Evolutionary conservation across 2,329 filamentous ascomycete species (phyloP).

Genomic region (Hypoxylon sp.): DNA sequence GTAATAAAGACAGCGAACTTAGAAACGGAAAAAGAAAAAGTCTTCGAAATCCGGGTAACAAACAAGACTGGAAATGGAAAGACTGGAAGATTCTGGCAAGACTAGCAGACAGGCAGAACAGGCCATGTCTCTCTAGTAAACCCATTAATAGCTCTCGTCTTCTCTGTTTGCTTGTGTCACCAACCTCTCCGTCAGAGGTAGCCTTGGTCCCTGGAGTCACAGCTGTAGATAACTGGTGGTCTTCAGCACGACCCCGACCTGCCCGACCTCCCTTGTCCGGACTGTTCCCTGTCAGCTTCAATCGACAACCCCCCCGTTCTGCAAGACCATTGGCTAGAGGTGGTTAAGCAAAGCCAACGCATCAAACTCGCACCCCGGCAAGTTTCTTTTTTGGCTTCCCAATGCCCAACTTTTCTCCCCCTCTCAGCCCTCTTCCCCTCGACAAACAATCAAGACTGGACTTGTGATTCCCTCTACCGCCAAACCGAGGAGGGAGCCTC

Average conservation of each 20-base stretch:
- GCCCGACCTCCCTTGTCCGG: slow-evolving; percentile 27
- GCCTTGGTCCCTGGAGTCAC: no score
- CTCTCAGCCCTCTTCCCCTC: no score
- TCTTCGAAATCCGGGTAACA: slow-evolving; percentile 23
- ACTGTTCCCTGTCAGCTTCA: slow-evolving; percentile 30
- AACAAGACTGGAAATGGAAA: slow-evolving; percentile 23
- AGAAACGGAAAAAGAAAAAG: slow-evolving; percentile 4
- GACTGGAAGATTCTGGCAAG: no score
- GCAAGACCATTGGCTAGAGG: slow-evolving; percentile 40
- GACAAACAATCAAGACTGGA: no score
- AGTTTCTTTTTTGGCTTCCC: slow-evolving; percentile 34
- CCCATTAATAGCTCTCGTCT: slow-evolving; percentile 4
- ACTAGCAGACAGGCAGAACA: no score
- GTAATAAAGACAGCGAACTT: not conserved
- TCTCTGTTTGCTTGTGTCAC: no score
- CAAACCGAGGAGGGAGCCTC: slow-evolving; percentile 30
- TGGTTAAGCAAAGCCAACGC: slow-evolving; percentile 44
- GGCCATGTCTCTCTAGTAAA: slow-evolving; percentile 26
- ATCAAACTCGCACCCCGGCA: slow-evolving; percentile 39
- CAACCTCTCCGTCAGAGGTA: slow-evolving; percentile 20
- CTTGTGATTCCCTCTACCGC: slow-evolving; percentile 9
- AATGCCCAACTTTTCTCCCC: slow-evolving; percentile 22
- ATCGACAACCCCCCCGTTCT: slow-evolving; percentile 29
- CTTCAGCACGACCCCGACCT: slow-evolving; percentile 24
- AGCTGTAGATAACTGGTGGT: no score